phyloP scores from a whole-genome alignment of 2,329 filamentous ascomycete genomes.

The Phaeoacremonium minimum region DNA sequence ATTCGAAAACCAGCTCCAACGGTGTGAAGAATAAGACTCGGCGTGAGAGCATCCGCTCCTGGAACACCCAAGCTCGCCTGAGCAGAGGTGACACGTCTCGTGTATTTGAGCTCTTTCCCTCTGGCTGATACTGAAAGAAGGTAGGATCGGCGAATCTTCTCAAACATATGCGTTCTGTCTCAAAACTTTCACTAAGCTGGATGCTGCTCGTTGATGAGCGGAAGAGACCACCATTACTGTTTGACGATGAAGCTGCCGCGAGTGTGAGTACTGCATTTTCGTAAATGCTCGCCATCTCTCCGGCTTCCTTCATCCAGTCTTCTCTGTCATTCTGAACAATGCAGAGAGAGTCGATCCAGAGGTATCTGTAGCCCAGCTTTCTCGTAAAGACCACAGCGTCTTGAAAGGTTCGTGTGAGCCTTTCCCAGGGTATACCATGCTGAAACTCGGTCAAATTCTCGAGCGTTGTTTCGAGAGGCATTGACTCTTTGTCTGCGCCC shows the following conservation, averaged over 20 bases:
- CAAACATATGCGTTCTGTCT: neutral
- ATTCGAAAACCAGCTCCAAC: slow-evolving; percentile 3
- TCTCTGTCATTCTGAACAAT: slow-evolving; percentile 3
- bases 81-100: neutral
- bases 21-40: slow-evolving; percentile 3
- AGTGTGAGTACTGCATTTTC: slow-evolving; percentile 2
- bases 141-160: neutral
- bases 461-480: neutral
- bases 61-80: slow-evolving; percentile 5
- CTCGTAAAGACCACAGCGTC: neutral
- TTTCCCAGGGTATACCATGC: neutral
- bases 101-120: neutral
- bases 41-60: slow-evolving; percentile 7
- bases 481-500: slow-evolving; percentile 1
- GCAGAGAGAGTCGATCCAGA: slow-evolving; percentile 6
- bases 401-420: neutral
- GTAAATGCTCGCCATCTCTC: slow-evolving; percentile 1
- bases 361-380: slow-evolving; percentile 1
- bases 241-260: neutral
- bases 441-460: slow-evolving; percentile 1
- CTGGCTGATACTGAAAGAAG: neutral
- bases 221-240: neutral
- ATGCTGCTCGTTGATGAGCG: neutral
- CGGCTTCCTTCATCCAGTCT: slow-evolving; percentile 3
- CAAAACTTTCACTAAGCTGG: neutral